Base-by-base conservation (phyloP, 208 protist genomes). In the Leishmania braziliensis region DNA sequence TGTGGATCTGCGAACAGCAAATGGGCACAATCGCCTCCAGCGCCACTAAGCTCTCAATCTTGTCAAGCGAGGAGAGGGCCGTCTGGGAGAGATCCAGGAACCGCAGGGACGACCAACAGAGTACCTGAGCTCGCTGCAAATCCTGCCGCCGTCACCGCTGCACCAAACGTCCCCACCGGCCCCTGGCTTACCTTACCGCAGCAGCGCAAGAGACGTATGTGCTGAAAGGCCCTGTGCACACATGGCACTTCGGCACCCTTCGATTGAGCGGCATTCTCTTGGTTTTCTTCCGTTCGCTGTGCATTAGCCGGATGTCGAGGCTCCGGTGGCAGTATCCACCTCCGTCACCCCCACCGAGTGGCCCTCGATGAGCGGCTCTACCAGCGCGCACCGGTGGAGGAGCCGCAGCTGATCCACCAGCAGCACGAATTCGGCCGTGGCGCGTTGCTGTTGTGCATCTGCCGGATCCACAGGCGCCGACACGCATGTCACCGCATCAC, bases 81-180 rank as follows among this genome's bases (percentile, higher is more conserved):
- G 54, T 81, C 29, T 78, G 5, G 14, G 75, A 87, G 39, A 87
- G 83, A 53, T 87, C 70, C 48, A 87, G 60, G 60, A 80, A 36
- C 20, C 73, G 75, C 18, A 84, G 83, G 4, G 62, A 43, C 39
- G 18, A 46, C 43, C 43, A 8, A 71, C 16, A 9, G n/a, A 14
- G n/a, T 33, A 43, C 36, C 43, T 1, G 20, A 43, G 53, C 16
- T 18, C 53, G 29, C 10, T 36, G 14, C 66, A 46, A 26, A 39
- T 20, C 62, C 43, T 20, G 23, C 71, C 29, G n/a, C 65, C 36
- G 60, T 51, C 18, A 23, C 58, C 53, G 78, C 78, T 16, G 56
- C 69, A 20, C 43, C 60, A 43, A 69, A 33, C 16, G 69, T 70
- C 43, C 23, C 78, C 14, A 70, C 39, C n/a, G 46, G 23, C 26